Conservation (phyloP, 106 monocot species). For the Dendrobium catenatum region DNA sequence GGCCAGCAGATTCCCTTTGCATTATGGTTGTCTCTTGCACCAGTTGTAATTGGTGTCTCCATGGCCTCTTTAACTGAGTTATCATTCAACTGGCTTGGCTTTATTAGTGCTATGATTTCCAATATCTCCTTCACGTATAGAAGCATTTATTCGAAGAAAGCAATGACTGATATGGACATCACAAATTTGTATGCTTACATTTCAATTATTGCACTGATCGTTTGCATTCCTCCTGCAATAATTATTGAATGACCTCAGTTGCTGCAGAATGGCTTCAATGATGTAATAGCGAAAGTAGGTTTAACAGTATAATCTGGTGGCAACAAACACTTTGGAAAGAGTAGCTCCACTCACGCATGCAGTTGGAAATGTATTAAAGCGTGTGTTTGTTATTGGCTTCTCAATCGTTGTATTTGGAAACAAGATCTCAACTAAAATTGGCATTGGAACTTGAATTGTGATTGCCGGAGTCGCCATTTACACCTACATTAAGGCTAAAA, state of each 20-base stretch:
- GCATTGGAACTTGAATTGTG: too few species aligned
- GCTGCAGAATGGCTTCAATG: conserved; percentile 74
- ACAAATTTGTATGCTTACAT: conserved; percentile 98
- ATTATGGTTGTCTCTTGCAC: conserved; percentile 92
- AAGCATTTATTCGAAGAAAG: conserved; percentile 99
- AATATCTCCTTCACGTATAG: conserved; percentile 99
- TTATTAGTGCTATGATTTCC: conserved; percentile 98
- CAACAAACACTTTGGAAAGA: conserved; percentile 97
- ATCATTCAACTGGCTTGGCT: conserved; percentile 98
- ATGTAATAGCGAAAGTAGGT: conserved; percentile 94
- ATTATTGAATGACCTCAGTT: conserved; percentile 85
- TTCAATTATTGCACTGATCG: conserved; percentile 86
- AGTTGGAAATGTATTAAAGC: conserved; percentile 97
- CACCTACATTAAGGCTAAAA: too few species aligned
- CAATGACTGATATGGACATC: conserved; percentile 95
- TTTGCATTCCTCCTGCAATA: conserved; percentile 89
- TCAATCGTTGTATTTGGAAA: conserved; percentile 73
- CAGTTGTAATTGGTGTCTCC: conserved; percentile 96
- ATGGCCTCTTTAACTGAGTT: conserved; percentile 97
- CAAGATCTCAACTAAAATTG: too few species aligned
- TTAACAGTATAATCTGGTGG: conserved; percentile 34
- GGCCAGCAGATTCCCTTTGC: conserved; percentile 83
- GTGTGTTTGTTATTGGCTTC: conserved; percentile 98
- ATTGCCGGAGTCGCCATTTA: too few species aligned
- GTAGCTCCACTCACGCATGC: conserved; percentile 99